These are phyloP conservation scores for Vigna angularis DNA, from an alignment of 306 rosid species.

Conservation along the genomic window DNA sequence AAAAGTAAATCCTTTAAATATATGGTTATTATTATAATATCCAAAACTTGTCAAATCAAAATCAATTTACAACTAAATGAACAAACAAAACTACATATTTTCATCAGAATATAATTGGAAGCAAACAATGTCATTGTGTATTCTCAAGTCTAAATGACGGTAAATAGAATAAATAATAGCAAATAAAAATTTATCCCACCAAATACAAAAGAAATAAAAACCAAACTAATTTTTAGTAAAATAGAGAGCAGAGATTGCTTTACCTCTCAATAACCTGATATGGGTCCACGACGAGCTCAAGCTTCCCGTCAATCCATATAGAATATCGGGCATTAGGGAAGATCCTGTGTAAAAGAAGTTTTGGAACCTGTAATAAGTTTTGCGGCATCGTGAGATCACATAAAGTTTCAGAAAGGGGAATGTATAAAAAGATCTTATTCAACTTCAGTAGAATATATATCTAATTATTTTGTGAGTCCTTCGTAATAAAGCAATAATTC, in stretches of 20 bases:
- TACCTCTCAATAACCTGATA: conserved; percentile 93
- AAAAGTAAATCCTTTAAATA: no score
- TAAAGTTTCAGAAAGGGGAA: conserved; percentile 17
- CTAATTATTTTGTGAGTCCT: conserved; percentile 1
- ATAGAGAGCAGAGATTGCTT: conserved; percentile 1
- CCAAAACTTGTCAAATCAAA: conserved; percentile 19
- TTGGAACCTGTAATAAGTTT: conserved; percentile 75
- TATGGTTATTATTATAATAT: neutral
- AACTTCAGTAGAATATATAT: conserved; percentile 23
- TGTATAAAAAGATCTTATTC: conserved; percentile 17
- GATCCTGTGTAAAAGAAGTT: conserved; percentile 96
- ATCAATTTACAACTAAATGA: neutral
- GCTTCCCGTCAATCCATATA: conserved; percentile 97
- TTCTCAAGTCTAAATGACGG: conserved; percentile 18
- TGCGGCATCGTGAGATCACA: conserved; percentile 35
- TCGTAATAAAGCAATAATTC: neutral
- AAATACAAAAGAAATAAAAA: conserved; percentile 33
- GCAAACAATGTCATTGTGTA: conserved; percentile 21
- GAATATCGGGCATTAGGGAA: conserved; percentile 90
- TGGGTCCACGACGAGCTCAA: conserved; percentile 85
- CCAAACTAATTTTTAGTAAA: neutral
- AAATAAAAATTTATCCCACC: conserved; percentile 21
- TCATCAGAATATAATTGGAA: conserved; percentile 25
- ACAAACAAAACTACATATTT: conserved; percentile 10
- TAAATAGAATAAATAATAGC: conserved; percentile 26